Evolutionary conservation across 306 rosid species (phyloP).

Genomic region (Amphicarpaea edgeworthii): DNA sequence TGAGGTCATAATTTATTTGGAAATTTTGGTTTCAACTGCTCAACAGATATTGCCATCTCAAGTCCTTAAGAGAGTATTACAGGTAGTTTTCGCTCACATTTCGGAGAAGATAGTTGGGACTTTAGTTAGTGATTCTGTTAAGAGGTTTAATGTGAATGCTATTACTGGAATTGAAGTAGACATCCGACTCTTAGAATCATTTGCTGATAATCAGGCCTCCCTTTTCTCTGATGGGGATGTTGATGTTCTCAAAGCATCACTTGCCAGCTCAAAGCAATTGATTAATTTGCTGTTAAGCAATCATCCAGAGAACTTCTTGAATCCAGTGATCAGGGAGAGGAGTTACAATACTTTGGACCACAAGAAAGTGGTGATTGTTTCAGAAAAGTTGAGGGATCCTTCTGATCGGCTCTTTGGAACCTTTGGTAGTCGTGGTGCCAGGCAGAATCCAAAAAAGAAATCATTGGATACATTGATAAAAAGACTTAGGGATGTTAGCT

Average conservation of each 20-base stretch:
- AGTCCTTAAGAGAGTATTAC: slow-evolving; percentile 89
- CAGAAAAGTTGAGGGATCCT: slow-evolving; percentile 90
- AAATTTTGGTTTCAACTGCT: slow-evolving; percentile 93
- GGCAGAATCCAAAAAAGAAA: slow-evolving; percentile 96
- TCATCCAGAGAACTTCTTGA: slow-evolving; percentile 91
- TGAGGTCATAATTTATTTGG: slow-evolving; percentile 92
- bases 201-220: slow-evolving; percentile 85
- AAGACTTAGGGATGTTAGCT: slow-evolving; percentile 91
- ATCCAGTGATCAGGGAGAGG: slow-evolving; percentile 96
- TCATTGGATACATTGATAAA: slow-evolving; percentile 83
- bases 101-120: slow-evolving; percentile 84
- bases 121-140: slow-evolving; percentile 77
- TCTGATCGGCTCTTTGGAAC: slow-evolving; percentile 93
- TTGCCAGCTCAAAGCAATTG: slow-evolving; percentile 83
- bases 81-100: slow-evolving; percentile 86
- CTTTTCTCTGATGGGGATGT: slow-evolving; percentile 79
- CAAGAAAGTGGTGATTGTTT: slow-evolving; percentile 80
- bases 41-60: slow-evolving; percentile 90
- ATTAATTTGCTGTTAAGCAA: slow-evolving; percentile 83
- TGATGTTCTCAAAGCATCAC: slow-evolving; percentile 75
- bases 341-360: slow-evolving; percentile 83
- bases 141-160: slow-evolving; percentile 79
- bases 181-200: slow-evolving; percentile 79
- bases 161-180: slow-evolving; percentile 85
- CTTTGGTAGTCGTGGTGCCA: slow-evolving; percentile 83